Base-by-base conservation (phyloP, 768 basidiomycete species). In the Leucocoprinus sp. region DNA sequence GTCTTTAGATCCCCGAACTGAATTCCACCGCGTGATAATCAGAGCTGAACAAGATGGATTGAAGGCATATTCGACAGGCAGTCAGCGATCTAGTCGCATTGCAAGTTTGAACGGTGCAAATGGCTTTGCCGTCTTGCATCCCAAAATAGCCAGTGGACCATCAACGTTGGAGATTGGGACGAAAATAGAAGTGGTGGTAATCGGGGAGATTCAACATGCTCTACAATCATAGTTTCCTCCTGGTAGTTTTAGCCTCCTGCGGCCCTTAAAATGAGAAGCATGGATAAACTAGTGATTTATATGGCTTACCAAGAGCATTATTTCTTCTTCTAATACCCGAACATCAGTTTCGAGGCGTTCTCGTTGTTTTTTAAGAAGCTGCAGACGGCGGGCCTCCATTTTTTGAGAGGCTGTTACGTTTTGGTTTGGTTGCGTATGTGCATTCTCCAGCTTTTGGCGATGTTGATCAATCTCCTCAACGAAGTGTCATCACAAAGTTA, bases 101-200 rank as follows among this genome's bases (percentile, higher is more conserved):
- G 83, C 83, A 9, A 92, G 89, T 53, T 55, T 95, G 39, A 80
- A 74, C 33, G 83, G 82, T 1, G 88, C 89, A 12, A 92, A 93
- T 58, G 90, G 80, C 1, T 64, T 93, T 34, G 77, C 85, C 0
- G 70, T 82, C 17, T 58, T 93, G 17, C 90, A 89, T 2, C 60
- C 68, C 24, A 51, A 61, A 12, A 19, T 22, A 15, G 31, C 37
- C 26, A 34, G 22, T 26, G 47, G 34, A 11, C 54, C 50, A 37
- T 49, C 56, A 15, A 59, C 56, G 22, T 48, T 87, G 37, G 66
- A 73, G 35, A 63, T 57, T 4, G 87, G 84, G n/a, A 71, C 75
- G 26, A 62, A 62, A 49, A 80, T 69, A 0, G 65, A 78, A 7
- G 78, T 81, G 5, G 64, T 90, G 3, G 48, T 91, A 8, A 78